Evolutionary conservation across 352 stramenopile species (phyloP), one percentile per base, ranked within the genome.

Genomic region (Pythium aphanidermatum): DNA sequence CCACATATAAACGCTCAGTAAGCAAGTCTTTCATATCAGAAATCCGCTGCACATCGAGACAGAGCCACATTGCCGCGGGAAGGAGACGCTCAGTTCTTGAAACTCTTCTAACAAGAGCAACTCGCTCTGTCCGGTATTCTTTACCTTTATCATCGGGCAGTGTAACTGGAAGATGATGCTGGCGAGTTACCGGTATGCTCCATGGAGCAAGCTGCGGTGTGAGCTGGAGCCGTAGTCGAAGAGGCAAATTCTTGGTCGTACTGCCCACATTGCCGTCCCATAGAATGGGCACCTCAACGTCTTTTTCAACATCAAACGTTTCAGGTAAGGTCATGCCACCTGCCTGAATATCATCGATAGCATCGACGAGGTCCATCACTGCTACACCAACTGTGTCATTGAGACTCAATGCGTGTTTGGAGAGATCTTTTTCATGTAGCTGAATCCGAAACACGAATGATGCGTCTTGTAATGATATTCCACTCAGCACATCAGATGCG

Each of bases 31-130:
- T 45, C 14, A 62, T 0, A 21, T 57, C 54, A 3, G 34, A 39
- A 14, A 62, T 25, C 12, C 54, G 54, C 8, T 62, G 54, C 10
- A 62, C 17, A 32, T 62, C 54, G 19, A 62, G 35, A 26, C 34
- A 48, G 0, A 62, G 27, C 14, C n/a, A 25, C 23, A 62, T 32
- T 5, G 54, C 33, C 1, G 54, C 54, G 6, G 54, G 54, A 20
- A 62, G 27, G 7, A 62, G 21, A 2, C 46, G 26, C 35, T 62
- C 54, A 2, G 36, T 58, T 37, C 51, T 46, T 8, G 51, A 58
- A 4, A 57, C 12, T 6, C 40, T 48, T 20, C 45, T 1, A 2
- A 56, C n/a, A 14, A 46, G 27, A 4, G 14, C 9, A 39, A 11
- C 33, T 36, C 37, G 17, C 8, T 30, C 24, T n/a, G n/a, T n/a